Conservation (phyloP, 2,329 filamentous ascomycete species). For the Phialemoniopsis sp. region DNA sequence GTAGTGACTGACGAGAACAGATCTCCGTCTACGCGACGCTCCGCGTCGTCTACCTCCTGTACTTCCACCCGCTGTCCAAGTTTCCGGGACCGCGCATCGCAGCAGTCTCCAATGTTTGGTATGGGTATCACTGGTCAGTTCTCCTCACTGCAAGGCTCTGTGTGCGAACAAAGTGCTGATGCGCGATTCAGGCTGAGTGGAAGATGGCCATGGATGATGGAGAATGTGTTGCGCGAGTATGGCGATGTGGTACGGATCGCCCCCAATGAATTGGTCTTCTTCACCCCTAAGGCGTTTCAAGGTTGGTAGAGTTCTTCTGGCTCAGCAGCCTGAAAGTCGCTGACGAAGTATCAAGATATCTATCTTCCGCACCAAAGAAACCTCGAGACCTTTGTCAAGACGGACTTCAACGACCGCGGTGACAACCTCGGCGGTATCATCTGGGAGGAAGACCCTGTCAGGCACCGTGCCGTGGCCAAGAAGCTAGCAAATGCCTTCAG, state of each 20-base stretch:
- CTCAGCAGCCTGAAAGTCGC: too few species aligned
- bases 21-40: too few species aligned
- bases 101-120: constrained; percentile 18
- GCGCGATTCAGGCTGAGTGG: not conserved
- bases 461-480: constrained; percentile 8
- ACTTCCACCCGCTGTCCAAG: constrained; percentile 14
- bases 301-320: too few species aligned
- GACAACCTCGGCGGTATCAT: constrained; percentile 5
- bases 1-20: too few species aligned
- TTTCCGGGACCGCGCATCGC: constrained; percentile 14
- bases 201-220: constrained; percentile 4
- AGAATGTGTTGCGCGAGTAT: not conserved
- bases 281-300: constrained; percentile 1
- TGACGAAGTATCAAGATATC: constrained; percentile 1
- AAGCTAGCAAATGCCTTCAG: constrained; percentile 9
- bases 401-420: constrained; percentile 3
- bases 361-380: constrained; percentile 5
- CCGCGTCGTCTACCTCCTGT: constrained; percentile 8
- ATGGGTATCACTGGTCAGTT: constrained; percentile 29
- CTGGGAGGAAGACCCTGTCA: constrained; percentile 3
- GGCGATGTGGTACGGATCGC: constrained; percentile 4
- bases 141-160: constrained; percentile 5
- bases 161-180: too few species aligned
- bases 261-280: constrained; percentile 4
- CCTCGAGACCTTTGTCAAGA: constrained; percentile 7